These are phyloP conservation scores for Ailanthus altissimus DNA, from an alignment of 345 rosid species.

Conservation along the genomic window DNA sequence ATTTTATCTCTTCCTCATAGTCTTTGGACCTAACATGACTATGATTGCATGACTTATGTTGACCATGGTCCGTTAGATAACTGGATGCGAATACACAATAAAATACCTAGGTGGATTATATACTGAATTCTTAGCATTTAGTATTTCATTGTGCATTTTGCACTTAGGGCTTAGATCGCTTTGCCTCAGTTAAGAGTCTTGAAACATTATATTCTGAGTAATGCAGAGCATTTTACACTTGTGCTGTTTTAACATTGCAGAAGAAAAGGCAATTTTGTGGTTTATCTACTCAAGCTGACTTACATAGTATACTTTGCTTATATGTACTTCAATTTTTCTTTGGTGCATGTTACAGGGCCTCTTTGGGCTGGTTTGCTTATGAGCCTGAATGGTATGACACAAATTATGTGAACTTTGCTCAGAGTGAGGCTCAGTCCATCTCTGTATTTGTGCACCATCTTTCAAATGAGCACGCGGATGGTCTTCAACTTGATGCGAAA, in stretches of 20 bases:
- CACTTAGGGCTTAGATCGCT: conserved; percentile 1
- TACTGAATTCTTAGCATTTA: background rate
- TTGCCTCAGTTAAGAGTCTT: background rate
- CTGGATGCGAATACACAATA: background rate
- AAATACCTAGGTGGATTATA: background rate
- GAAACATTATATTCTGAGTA: background rate
- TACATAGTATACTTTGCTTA: conserved; percentile 5
- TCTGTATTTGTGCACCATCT: conserved; percentile 79
- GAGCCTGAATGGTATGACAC: conserved; percentile 91
- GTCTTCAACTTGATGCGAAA: conserved; percentile 59
- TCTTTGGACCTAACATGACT: background rate
- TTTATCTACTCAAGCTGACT: background rate
- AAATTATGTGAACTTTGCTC: conserved; percentile 63
- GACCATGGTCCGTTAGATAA: background rate
- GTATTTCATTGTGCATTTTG: background rate
- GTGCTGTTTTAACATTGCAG: background rate
- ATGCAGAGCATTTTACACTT: background rate
- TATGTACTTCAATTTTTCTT: conserved; percentile 27
- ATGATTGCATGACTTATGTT: background rate
- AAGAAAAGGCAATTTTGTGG: background rate
- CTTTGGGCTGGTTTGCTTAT: conserved; percentile 97
- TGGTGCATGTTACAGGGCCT: conserved; percentile 60
- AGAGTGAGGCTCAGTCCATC: conserved; percentile 86
- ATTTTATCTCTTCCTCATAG: background rate
- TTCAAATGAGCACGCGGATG: conserved; percentile 65